phyloP scores from a whole-genome alignment of 257 asterid species.

The Ophiorrhiza pumila region DNA sequence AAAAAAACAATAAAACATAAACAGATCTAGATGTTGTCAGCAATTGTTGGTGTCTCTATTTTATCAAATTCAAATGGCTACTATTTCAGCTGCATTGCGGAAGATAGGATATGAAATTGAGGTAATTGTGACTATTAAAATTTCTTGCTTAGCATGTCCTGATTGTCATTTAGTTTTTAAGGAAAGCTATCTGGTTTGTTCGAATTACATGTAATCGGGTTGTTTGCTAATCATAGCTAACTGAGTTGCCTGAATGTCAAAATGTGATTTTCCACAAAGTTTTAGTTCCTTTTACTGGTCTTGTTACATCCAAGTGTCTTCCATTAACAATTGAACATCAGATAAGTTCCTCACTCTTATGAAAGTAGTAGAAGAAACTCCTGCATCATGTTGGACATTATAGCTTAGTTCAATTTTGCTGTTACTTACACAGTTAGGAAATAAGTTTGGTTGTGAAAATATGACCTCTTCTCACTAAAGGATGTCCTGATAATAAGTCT shows the following conservation, averaged over 20 bases:
- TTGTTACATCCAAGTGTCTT: neutral
- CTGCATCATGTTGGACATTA: neutral
- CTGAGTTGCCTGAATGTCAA: neutral
- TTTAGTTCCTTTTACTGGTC: neutral
- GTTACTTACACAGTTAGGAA: neutral
- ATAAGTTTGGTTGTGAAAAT: neutral
- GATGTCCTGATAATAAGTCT: neutral
- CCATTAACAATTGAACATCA: neutral
- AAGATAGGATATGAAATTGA: constrained; percentile 81
- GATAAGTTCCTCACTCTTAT: neutral
- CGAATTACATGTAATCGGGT: neutral
- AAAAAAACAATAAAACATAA: no score
- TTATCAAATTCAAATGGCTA: constrained; percentile 78
- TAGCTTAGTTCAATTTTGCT: neutral
- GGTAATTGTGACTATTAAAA: constrained; percentile 39
- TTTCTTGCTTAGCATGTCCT: neutral
- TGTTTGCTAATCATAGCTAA: neutral
- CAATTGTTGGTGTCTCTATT: no score
- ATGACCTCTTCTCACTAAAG: neutral
- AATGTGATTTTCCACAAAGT: neutral
- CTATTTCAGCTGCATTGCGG: constrained; percentile 66
- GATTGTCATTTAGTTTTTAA: neutral
- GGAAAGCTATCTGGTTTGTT: neutral
- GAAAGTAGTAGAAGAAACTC: neutral
- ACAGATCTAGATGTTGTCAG: no score